A percentile compares a stretch with the other conserved stretches of the same genome.
Evolutionary conservation across 2,329 filamentous ascomycete species (phyloP).

Genomic region (Aotearoamyces nothofagi): DNA sequence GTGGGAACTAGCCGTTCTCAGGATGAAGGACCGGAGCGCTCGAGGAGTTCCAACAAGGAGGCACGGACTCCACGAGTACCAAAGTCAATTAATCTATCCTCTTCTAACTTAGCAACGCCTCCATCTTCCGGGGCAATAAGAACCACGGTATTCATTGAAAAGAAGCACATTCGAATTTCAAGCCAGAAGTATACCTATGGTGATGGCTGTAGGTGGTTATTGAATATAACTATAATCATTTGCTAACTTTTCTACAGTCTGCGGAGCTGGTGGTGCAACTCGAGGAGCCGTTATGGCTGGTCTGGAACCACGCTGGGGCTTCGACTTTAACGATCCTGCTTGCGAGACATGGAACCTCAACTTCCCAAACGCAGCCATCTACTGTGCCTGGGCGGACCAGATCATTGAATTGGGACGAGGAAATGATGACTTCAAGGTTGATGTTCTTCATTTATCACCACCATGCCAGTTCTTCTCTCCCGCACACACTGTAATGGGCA

Average conservation of each 20-base stretch:
- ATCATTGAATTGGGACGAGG: constrained; percentile 25
- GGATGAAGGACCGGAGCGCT: too few relatives aligned
- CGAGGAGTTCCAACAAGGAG: too few relatives aligned
- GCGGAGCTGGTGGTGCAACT: constrained; percentile 57
- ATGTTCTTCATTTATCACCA: constrained; percentile 61
- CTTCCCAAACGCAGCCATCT: constrained; percentile 34
- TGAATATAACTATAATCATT: background rate
- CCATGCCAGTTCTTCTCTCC: constrained; percentile 67
- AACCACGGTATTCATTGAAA: constrained; percentile 5
- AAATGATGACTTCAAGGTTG: constrained; percentile 28
- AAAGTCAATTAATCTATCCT: constrained; percentile 5
- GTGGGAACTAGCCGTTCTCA: too few relatives aligned
- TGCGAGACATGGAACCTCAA: constrained; percentile 42
- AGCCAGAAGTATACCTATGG: constrained; percentile 47
- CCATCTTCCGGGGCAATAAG: constrained; percentile 12
- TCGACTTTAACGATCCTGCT: constrained; percentile 46
- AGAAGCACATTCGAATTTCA: constrained; percentile 6
- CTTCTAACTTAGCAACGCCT: constrained; percentile 7
- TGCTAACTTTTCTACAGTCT: constrained; percentile 23
- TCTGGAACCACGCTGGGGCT: constrained; percentile 39
- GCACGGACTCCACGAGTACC: too few relatives aligned
- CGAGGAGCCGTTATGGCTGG: constrained; percentile 45
- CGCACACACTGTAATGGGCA: constrained; percentile 44
- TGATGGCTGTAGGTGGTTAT: constrained; percentile 34
- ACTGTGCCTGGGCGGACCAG: constrained; percentile 29